phyloP scores from a whole-genome alignment of 2,329 filamentous ascomycete species.

The Neonectria faginata region DNA sequence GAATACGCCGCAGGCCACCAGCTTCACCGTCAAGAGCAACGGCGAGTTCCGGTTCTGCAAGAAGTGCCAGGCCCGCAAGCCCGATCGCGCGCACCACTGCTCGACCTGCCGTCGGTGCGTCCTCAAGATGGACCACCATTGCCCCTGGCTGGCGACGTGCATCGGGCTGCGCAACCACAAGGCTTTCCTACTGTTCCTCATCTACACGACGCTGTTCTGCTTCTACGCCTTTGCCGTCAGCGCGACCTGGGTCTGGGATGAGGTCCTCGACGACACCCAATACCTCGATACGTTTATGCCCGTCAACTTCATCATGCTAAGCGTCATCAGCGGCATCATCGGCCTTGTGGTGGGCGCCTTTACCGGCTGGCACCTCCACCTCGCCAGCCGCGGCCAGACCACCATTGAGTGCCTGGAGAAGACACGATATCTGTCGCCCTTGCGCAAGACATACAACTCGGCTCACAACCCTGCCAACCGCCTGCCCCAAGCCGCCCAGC shows the following conservation, averaged over 20 bases:
- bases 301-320: slow-evolving; percentile 89
- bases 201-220: slow-evolving; percentile 90
- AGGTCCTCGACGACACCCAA: slow-evolving; percentile 76
- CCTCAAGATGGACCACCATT: slow-evolving; percentile 99
- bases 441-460: slow-evolving; percentile 76
- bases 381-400: slow-evolving; percentile 83
- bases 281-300: slow-evolving; percentile 84
- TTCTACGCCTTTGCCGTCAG: slow-evolving; percentile 83
- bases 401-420: slow-evolving; percentile 98
- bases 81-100: slow-evolving; percentile 96
- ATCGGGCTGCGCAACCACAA: slow-evolving; percentile 97
- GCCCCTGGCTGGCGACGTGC: slow-evolving; percentile 96
- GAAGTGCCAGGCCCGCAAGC: slow-evolving; percentile 95
- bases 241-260: slow-evolving; percentile 84
- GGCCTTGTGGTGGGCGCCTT: slow-evolving; percentile 90
- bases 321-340: slow-evolving; percentile 90
- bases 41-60: slow-evolving; percentile 93
- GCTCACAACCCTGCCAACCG: slow-evolving; percentile 65
- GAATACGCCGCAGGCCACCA: slow-evolving; percentile 70
- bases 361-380: slow-evolving; percentile 89
- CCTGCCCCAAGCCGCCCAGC: slow-evolving; percentile 70
- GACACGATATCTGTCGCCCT: slow-evolving; percentile 88
- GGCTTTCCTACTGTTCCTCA: slow-evolving; percentile 89
- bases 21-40: slow-evolving; percentile 91
- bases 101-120: slow-evolving; percentile 94